Conservation (phyloP, 2,329 filamentous ascomycete species). For the Alternaria viburni region DNA sequence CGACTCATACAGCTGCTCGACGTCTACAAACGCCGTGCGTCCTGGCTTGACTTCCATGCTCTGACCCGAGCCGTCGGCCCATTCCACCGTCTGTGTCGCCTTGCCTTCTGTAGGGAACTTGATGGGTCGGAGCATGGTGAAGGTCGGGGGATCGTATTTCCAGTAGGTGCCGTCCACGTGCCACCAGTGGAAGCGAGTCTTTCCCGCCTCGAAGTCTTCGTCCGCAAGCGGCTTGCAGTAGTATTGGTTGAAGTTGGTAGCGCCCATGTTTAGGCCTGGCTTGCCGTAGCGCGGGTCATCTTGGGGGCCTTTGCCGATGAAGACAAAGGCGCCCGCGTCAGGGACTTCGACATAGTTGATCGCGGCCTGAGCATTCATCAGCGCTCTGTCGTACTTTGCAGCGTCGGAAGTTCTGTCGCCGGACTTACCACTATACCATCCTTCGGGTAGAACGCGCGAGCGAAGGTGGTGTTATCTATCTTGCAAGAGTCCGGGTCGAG, state of each 20-base stretch:
- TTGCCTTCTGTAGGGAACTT: not conserved
- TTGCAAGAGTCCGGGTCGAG: constrained; percentile 2
- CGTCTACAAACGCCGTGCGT: not conserved
- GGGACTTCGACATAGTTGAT: constrained; percentile 4
- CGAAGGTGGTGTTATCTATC: constrained; percentile 2
- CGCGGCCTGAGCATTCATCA: not conserved
- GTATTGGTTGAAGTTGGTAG: not conserved
- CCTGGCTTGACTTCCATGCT: constrained; percentile 2
- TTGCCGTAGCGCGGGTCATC: constrained; percentile 4
- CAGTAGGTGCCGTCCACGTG: not conserved
- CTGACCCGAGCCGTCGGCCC: not conserved
- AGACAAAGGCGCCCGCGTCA: constrained; percentile 1
- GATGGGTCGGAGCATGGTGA: constrained; percentile 1
- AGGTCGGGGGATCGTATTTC: not conserved
- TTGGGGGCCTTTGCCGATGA: constrained; percentile 5
- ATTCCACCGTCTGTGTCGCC: constrained; percentile 1
- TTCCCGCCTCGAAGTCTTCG: constrained; percentile 3
- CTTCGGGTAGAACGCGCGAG: constrained; percentile 1
- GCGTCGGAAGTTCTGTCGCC: not conserved
- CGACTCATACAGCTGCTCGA: constrained; percentile 3
- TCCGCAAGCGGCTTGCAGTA: constrained; percentile 3
- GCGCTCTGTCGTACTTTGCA: not conserved
- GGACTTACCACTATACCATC: constrained; percentile 1
- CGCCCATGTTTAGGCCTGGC: constrained; percentile 5
- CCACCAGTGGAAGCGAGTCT: constrained; percentile 5